Base-by-base conservation (phyloP, 805 yeast genomes). In the Zygosaccharomyces gambellarensis region DNA sequence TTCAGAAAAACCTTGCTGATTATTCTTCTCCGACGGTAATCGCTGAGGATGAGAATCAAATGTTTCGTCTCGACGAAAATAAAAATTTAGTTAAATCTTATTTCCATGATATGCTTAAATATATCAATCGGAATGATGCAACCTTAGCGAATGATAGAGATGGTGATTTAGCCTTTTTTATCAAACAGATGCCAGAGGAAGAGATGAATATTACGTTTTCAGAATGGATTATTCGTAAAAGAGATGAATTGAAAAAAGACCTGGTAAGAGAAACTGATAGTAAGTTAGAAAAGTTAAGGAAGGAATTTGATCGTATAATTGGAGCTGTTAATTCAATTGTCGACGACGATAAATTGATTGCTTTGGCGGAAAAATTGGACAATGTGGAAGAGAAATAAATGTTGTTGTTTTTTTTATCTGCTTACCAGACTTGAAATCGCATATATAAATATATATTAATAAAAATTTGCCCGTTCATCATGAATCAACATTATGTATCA, bases 201-300 rank as follows among this genome's bases (percentile, higher is more conserved):
- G 90, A 86, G 59, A 71, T 86, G 56, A 72, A 78, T 10, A 80
- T 83, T 84, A 79, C 85, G 0, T 77, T 88, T n/a, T 73, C 75
- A 43, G 79, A 85, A 51, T 89, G 95, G 95, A 67, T 86, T 5
- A 62, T 71, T 30, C 71, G 71, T 27, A 75, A 76, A 27, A 72
- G 81, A 31, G 70, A 73, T 4, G 67, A 63, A 29, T 73, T 85
- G 72, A 64, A 82, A 19, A 59, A 67, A 14, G 70, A 71, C 12
- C 78, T 82, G 56, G 74, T 71, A 39, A 60, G 56, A 0, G 82
- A 82, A 49, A 75, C 79, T 38, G 70, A 72, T 25, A 62, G 71
- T 28, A 88, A 89, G 3, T 57, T 85, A 17, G 59, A 65, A 17
- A 55, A 61, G 9, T 57, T 81, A 12, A 71, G 68, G 50, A 54